A percentile compares a stretch with the other conserved stretches of the same genome.
phyloP scores from a whole-genome alignment of 352 stramenopile genomes.

The Globisporangium acanthophoron region DNA sequence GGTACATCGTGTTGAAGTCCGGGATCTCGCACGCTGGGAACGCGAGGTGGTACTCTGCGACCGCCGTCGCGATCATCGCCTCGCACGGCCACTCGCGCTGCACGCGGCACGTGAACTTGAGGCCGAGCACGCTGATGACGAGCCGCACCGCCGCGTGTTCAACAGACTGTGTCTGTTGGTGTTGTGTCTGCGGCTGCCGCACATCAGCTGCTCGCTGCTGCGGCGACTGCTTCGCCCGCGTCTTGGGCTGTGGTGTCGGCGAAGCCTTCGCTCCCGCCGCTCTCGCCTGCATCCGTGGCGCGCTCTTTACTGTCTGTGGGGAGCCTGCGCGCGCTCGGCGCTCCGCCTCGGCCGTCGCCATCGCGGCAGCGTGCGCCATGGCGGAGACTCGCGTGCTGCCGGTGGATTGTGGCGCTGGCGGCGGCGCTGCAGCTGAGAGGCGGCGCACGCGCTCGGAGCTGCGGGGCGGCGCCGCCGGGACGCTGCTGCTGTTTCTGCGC shows the following conservation, averaged over 20 bases:
- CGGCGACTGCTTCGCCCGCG: constrained; percentile 6
- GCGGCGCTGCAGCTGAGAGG: neutral
- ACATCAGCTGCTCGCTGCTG: constrained; percentile 13
- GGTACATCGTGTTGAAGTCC: constrained; percentile 70
- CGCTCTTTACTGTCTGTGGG: constrained; percentile 1
- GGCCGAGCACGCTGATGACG: constrained; percentile 36
- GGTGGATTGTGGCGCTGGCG: constrained; percentile 6
- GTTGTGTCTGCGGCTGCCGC: constrained; percentile 8
- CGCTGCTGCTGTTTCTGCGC: neutral
- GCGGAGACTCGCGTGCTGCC: constrained; percentile 7
- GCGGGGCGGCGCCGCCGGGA: neutral
- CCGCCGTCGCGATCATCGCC: constrained; percentile 49
- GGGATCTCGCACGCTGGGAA: constrained; percentile 67
- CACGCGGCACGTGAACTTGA: constrained; percentile 50
- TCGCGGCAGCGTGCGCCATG: constrained; percentile 13
- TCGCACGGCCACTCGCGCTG: constrained; percentile 62
- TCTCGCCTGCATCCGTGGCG: neutral
- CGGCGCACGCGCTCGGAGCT: constrained; percentile 1
- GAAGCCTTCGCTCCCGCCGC: neutral
- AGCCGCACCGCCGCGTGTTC: constrained; percentile 38
- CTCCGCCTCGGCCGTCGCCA: constrained; percentile 11
- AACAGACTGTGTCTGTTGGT: neutral
- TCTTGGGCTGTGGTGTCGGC: constrained; percentile 4
- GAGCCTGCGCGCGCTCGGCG: neutral
- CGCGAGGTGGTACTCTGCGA: constrained; percentile 52